Evolutionary conservation across 2,329 filamentous ascomycete genomes (phyloP), one percentile per base, ranked within the genome.

Genomic region (Aspergillus novofumigatus): DNA sequence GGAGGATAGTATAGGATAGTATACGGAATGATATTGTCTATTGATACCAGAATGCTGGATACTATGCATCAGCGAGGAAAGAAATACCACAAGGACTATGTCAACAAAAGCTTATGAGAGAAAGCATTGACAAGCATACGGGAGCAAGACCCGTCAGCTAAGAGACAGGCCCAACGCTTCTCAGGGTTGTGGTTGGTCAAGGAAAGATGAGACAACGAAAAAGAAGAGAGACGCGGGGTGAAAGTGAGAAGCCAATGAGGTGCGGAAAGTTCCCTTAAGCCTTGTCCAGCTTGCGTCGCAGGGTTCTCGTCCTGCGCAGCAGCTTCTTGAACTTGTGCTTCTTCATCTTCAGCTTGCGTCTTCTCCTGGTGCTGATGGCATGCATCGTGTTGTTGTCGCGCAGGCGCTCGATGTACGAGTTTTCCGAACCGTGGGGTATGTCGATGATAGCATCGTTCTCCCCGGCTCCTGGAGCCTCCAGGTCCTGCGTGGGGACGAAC

Each of bases 251-350:
- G 38, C 52, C 52, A 57, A 44, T 51, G 44, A 42, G 54, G 57
- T 56, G 32, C 26, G 51, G 28, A 45, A 47, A 38, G 38, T 49
- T 35, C 29, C 32, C 53, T 68, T 67, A 76, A 53, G 83, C 79
- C 70, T 86, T 84, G 69, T 89, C 91, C 69, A 94, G 81, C 80
- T 92, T 96, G 72, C 92, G 86, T 72, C 93, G 88, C 80, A 92
- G 76, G 73, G 91, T 93, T 74, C 93, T 86, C 70, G 93, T 97
- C 77, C 86, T 85, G 82, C 89, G 90, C 90, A 96, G 92, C 66
- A 97, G 81, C 86, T 99, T 99, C 92, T 97, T 97, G 78, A 96
- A 96, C 87, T 99, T 99, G 85, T 97, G 93, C 86, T 97, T 99
- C 90, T 99, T 99, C 92, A 99, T 99, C 86, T 92, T 96, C 71